Percentiles rank a stretch among this genome's conserved stretches.
phyloP scores from a whole-genome alignment of 345 rosid genomes.

The Clausena lansium region DNA sequence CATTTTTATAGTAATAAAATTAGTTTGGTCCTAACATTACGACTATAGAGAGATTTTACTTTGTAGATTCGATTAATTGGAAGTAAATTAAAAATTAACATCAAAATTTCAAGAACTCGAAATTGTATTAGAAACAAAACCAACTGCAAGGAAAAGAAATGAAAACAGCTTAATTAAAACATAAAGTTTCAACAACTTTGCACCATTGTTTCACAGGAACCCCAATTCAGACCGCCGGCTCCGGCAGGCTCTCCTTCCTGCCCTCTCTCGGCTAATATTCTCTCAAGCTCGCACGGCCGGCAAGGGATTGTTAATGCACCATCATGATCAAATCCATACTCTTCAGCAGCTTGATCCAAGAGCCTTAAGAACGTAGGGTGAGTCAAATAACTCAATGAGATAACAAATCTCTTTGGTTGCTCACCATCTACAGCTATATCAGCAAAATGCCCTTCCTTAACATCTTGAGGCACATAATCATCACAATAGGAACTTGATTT shows the following conservation, averaged over 20 bases:
- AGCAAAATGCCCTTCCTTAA: constrained; percentile 31
- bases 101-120: too few species aligned
- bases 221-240: not conserved
- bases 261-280: constrained; percentile 31
- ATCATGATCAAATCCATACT: constrained; percentile 36
- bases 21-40: too few species aligned
- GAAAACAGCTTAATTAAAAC: not conserved
- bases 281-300: constrained; percentile 32
- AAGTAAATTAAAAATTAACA: too few species aligned
- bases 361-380: constrained; percentile 33
- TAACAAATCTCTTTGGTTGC: constrained; percentile 25
- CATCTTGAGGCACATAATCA: constrained; percentile 28
- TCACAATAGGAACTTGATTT: constrained; percentile 18
- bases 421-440: constrained; percentile 25
- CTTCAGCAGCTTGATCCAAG: constrained; percentile 42
- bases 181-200: not conserved
- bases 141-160: not conserved
- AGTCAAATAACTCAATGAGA: constrained; percentile 23
- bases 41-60: too few species aligned
- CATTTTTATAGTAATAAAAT: too few species aligned
- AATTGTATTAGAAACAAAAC: too few species aligned
- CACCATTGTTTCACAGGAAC: not conserved
- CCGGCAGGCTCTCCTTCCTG: not conserved
- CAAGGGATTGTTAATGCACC: constrained; percentile 53
- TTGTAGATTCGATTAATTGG: too few species aligned